These are phyloP conservation scores for Gynostemma pentaphyllum DNA, from an alignment of 306 rosid species.

Conservation along the genomic window DNA sequence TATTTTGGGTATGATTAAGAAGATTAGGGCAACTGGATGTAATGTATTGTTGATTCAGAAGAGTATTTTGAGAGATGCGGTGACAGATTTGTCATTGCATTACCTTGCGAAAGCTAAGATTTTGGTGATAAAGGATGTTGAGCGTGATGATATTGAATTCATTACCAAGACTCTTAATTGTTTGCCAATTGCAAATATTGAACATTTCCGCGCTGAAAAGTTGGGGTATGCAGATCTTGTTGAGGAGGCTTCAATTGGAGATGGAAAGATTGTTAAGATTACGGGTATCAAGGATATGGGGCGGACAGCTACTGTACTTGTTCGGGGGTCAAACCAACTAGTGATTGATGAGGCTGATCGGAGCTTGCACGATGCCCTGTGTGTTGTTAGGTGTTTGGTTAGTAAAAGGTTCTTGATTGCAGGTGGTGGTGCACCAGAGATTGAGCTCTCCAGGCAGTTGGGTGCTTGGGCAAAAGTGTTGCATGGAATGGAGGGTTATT, in stretches of 20 bases:
- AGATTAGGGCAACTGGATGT: constrained; percentile 80
- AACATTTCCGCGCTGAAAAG: constrained; percentile 86
- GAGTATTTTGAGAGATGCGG: constrained; percentile 91
- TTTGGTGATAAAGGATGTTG: constrained; percentile 91
- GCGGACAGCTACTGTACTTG: constrained; percentile 72
- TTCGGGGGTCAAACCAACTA: constrained; percentile 78
- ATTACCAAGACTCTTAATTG: constrained; percentile 90
- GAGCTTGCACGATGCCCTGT: constrained; percentile 90
- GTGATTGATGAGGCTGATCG: constrained; percentile 93
- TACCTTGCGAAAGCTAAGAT: constrained; percentile 94
- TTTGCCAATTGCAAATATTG: constrained; percentile 82
- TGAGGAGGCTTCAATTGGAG: constrained; percentile 84
- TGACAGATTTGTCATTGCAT: constrained; percentile 85
- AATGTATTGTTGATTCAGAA: constrained; percentile 89
- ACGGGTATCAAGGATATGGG: constrained; percentile 95
- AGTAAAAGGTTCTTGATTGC: constrained; percentile 85
- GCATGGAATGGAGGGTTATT: constrained; percentile 98
- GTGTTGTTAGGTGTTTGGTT: constrained; percentile 94
- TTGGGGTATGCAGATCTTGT: constrained; percentile 85
- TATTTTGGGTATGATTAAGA: constrained; percentile 90
- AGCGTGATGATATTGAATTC: constrained; percentile 91
- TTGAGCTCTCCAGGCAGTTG: constrained; percentile 88
- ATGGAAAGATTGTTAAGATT: constrained; percentile 85
- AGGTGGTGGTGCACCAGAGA: constrained; percentile 96
- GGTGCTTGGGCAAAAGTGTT: constrained; percentile 99